Evolutionary conservation across 495 filamentous ascomycete species (phyloP), one percentile per base, ranked within the genome.

Genomic region (Barbatosphaeria neglecta): DNA sequence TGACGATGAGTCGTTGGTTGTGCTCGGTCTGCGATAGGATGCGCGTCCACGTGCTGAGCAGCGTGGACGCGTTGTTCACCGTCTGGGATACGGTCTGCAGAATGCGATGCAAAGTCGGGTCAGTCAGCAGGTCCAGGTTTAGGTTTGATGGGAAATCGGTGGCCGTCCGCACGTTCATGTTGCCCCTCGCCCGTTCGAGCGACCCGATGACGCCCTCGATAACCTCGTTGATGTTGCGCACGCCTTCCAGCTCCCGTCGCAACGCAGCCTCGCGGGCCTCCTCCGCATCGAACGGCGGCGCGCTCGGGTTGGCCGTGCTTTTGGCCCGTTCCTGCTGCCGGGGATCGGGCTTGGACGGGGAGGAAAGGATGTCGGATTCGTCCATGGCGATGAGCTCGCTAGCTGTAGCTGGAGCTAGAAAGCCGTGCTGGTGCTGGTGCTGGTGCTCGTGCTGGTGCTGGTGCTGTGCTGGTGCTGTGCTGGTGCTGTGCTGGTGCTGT

Each of bases 21-120:
- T 98, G 90, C 65, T 98, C 92, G 0, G 92, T 96, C 59, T 96
- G 92, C 19, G 85, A 90, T 4, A 98, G 77, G 50, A 97, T 96
- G 46, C 88, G 81, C 37, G 88, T 93, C 89, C 89, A 98, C 22
- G 92, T 92, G 53, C 90, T 87, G 28, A 98, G 77, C n/a, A 98
- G 78, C 0, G 86, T 87, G 28, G 88, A 90, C n/a, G 90, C 87
- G 38, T 86, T 88, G 44, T 76, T 69, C 22, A 96, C 86, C 3
- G 92, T 96, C 43, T 76, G 73, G 37, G 84, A 85, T 11, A 98
- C 89, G 11, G 86, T 92, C 83, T 92, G n/a, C n/a, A n/a, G n/a
- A n/a, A n/a, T n/a, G n/a, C n/a, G 50, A 16, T 33, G 47, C 39
- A 43, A 22, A n/a, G n/a, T n/a, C 7, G 20, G 1, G 43, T 45